phyloP scores from a whole-genome alignment of 805 yeast species.

The Suhomyces canberraensis region DNA sequence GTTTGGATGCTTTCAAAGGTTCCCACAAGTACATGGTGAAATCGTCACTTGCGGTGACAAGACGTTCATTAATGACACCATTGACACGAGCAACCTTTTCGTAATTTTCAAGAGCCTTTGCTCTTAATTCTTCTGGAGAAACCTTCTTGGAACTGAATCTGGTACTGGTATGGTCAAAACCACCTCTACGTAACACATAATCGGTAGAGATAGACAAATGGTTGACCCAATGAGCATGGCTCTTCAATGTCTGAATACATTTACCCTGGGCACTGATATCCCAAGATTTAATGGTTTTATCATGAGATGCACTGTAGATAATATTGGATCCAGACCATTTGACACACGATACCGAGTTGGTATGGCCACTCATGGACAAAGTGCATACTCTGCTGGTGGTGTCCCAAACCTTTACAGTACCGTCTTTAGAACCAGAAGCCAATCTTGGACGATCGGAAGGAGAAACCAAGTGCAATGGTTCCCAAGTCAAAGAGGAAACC shows the following conservation, averaged over 20 bases:
- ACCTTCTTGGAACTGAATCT: conserved; percentile 23
- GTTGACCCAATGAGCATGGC: conserved; percentile 98
- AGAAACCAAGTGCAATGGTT: conserved; percentile 78
- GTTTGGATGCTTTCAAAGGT: conserved; percentile 75
- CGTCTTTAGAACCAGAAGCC: conserved; percentile 88
- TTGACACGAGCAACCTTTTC: conserved; percentile 59
- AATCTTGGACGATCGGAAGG: conserved; percentile 67
- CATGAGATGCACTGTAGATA: conserved; percentile 88
- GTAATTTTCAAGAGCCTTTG: conserved; percentile 57
- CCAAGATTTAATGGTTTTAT: conserved; percentile 92
- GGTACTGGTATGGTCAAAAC: conserved; percentile 69
- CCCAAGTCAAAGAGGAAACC: conserved; percentile 90
- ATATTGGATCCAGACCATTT: conserved; percentile 92
- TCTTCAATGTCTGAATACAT: conserved; percentile 71
- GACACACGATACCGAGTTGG: conserved; percentile 88
- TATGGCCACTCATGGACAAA: conserved; percentile 80
- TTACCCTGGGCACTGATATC: conserved; percentile 70
- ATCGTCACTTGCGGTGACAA: conserved; percentile 95
- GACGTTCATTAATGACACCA: conserved; percentile 61
- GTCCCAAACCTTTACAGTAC: conserved; percentile 89
- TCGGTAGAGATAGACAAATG: conserved; percentile 92
- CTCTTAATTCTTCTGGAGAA: conserved; percentile 28
- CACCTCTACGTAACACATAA: conserved; percentile 80
- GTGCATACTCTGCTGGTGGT: conserved; percentile 62
- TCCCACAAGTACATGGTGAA: conserved; percentile 98